phyloP scores from a whole-genome alignment of 148 eudicot species.

The Fallopia convolvulus region DNA sequence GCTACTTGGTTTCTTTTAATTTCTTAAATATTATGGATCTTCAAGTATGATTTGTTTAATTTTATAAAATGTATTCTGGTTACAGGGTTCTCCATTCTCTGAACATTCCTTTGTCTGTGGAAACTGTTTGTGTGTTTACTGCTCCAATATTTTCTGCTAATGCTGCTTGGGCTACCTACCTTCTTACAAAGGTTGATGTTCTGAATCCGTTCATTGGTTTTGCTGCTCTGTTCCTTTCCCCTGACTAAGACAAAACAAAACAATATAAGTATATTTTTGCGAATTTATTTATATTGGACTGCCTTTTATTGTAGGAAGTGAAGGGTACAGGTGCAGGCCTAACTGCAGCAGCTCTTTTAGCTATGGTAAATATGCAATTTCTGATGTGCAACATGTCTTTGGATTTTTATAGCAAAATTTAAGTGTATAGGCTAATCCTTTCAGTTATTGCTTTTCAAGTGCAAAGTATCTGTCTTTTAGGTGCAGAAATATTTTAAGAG shows the following conservation, averaged over 20 bases:
- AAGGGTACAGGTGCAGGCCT: constrained; percentile 95
- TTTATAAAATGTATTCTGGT: constrained; percentile 12
- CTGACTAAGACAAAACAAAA: not conserved
- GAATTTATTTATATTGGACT: constrained; percentile 11
- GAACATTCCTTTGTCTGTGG: constrained; percentile 93
- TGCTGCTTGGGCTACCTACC: constrained; percentile 98
- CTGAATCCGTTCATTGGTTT: not conserved
- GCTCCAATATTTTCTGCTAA: constrained; percentile 90
- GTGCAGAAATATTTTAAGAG: not conserved
- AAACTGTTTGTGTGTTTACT: constrained; percentile 98
- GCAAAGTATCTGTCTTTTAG: not conserved
- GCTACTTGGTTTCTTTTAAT: not conserved
- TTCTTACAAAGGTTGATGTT: constrained; percentile 76
- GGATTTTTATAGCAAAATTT: not conserved
- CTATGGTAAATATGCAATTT: constrained; percentile 54
- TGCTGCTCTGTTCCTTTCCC: not conserved
- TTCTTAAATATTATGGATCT: not conserved
- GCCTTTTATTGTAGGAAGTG: constrained; percentile 61
- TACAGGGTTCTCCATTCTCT: constrained; percentile 73
- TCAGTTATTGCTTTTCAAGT: not conserved
- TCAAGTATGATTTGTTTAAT: not conserved
- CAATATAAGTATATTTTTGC: not conserved
- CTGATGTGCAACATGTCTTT: not conserved
- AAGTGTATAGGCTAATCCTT: not conserved
- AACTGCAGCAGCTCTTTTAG: constrained; percentile 90